Conservation (phyloP, 768 basidiomycete genomes). For the Suillus subluteus region DNA sequence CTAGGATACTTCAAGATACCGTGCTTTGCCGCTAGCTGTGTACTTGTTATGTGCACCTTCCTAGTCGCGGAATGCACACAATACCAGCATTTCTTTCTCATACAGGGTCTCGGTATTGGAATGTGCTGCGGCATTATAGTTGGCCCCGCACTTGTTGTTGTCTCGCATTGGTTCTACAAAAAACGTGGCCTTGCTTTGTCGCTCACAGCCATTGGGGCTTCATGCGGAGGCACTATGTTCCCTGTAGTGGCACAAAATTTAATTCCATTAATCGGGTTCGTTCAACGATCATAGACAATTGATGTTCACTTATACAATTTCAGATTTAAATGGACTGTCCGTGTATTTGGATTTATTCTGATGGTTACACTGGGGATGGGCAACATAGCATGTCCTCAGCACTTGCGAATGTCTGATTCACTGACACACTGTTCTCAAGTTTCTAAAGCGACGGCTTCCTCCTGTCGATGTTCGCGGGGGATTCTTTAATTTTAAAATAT, state of each 20-base stretch:
- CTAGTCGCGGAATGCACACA: conserved; percentile 68
- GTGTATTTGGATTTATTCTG: conserved; percentile 68
- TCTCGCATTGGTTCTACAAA: conserved; percentile 74
- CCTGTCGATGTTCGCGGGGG: conserved; percentile 58
- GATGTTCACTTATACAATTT: not conserved
- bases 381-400: conserved; percentile 50
- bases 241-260: conserved; percentile 64
- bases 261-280: conserved; percentile 57
- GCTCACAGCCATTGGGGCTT: conserved; percentile 64
- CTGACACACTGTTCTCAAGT: conserved; percentile 19
- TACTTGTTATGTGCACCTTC: conserved; percentile 60
- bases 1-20: conserved; percentile 65
- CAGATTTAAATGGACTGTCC: conserved; percentile 79
- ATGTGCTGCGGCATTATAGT: conserved; percentile 66
- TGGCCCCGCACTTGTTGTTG: conserved; percentile 58
- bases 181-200: conserved; percentile 61
- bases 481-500: conserved; percentile 56
- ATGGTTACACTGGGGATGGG: conserved; percentile 52
- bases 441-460: conserved; percentile 51
- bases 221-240: conserved; percentile 68
- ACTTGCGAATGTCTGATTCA: not conserved
- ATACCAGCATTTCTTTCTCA: conserved; percentile 83
- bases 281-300: conserved; percentile 11
- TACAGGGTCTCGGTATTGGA: conserved; percentile 70
- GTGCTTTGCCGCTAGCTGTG: conserved; percentile 47